Evolutionary conservation across 192 early-diverging fungal genomes (phyloP).

Genomic region (Backusella westeae): DNA sequence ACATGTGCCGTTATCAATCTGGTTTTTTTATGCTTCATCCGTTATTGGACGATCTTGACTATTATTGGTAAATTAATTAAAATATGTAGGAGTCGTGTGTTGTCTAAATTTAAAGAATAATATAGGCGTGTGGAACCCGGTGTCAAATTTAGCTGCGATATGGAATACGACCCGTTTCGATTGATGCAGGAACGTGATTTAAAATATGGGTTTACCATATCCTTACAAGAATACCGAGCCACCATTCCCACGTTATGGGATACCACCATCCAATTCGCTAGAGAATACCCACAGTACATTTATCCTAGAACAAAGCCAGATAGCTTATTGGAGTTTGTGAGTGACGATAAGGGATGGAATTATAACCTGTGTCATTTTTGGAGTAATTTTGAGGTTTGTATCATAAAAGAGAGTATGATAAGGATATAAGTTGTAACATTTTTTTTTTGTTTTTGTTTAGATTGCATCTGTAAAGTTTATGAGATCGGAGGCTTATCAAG

Average conservation of each 20-base stretch:
- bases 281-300: conserved; percentile 47
- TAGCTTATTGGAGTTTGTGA: conserved; percentile 51
- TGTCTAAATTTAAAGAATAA: too few species aligned
- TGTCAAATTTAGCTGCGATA: conserved; percentile 80
- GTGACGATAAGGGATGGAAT: conserved; percentile 46
- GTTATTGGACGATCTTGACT: conserved; percentile 65
- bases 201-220: conserved; percentile 80
- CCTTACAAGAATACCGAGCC: conserved; percentile 62
- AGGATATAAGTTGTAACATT: not conserved
- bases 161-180: conserved; percentile 84
- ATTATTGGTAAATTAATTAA: conserved; percentile 64
- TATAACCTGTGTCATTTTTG: conserved; percentile 84
- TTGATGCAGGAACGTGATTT: conserved; percentile 74
- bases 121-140: conserved; percentile 73
- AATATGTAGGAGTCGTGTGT: not conserved
- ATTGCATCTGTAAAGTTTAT: conserved; percentile 51
- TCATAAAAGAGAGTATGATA: not conserved
- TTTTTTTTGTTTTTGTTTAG: conserved; percentile 14
- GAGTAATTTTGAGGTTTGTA: conserved; percentile 83
- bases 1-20: conserved; percentile 78
- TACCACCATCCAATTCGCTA: conserved; percentile 50
- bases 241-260: conserved; percentile 76
- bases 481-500: conserved; percentile 60
- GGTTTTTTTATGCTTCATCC: conserved; percentile 81
- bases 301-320: conserved; percentile 35